phyloP scores from a whole-genome alignment of 2,329 filamentous ascomycete genomes.

The Fusarium euwallaceae region DNA sequence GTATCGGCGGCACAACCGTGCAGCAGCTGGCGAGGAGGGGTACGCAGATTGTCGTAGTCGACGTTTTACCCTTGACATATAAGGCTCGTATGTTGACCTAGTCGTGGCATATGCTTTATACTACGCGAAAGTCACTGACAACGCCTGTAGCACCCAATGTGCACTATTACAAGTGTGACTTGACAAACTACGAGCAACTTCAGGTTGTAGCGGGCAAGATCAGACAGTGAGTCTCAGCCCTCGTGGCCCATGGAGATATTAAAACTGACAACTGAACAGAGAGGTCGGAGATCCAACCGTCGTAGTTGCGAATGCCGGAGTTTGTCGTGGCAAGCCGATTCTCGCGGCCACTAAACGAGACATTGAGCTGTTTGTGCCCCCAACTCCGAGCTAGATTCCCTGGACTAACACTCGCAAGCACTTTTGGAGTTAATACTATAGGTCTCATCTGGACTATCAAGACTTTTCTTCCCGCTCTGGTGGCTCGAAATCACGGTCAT shows the following conservation, averaged over 20 bases:
- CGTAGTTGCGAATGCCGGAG: slow-evolving; percentile 67
- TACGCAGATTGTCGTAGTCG: slow-evolving; percentile 69
- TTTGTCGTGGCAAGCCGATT: slow-evolving; percentile 65
- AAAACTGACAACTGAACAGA: slow-evolving; percentile 36
- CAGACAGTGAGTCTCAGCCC: slow-evolving; percentile 3
- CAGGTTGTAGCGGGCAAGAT: slow-evolving; percentile 57
- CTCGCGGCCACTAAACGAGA: slow-evolving; percentile 61
- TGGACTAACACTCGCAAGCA: background rate
- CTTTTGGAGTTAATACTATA: slow-evolving; percentile 69
- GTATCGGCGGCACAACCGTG: slow-evolving; percentile 69
- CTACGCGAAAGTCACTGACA: background rate
- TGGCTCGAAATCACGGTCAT: slow-evolving; percentile 69
- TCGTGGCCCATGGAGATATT: background rate
- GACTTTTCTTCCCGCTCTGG: slow-evolving; percentile 69
- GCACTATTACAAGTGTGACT: slow-evolving; percentile 68
- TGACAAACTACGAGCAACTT: slow-evolving; percentile 62
- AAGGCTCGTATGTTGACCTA: background rate
- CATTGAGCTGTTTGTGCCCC: slow-evolving; percentile 47
- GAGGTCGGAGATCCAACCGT: slow-evolving; percentile 67
- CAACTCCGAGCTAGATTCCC: background rate
- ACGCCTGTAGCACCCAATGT: slow-evolving; percentile 49
- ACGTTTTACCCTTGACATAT: slow-evolving; percentile 57
- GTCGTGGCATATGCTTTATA: background rate
- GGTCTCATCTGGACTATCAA: slow-evolving; percentile 69
- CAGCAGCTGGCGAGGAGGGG: slow-evolving; percentile 63